Percentiles rank a stretch among this genome's conserved stretches.
Evolutionary conservation across 2,329 filamentous ascomycete genomes (phyloP).

Genomic region (Amphichorda felina): DNA sequence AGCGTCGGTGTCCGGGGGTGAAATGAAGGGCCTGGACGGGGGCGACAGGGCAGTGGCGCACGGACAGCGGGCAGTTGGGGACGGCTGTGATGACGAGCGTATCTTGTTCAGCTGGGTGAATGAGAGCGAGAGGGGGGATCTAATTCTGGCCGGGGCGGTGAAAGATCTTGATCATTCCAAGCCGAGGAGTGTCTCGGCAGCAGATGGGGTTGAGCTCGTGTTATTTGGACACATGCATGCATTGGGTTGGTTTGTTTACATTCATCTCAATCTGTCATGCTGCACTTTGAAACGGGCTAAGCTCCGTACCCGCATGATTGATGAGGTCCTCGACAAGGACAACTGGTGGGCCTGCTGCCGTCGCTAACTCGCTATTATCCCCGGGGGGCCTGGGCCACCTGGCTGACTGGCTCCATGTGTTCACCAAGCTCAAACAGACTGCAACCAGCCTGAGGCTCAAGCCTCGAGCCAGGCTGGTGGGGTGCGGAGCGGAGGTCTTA

Average conservation of each 20-base stretch:
- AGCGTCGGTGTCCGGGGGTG: background rate
- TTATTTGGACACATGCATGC: no score
- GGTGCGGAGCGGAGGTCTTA: background rate
- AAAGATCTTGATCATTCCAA: background rate
- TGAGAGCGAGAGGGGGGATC: no score
- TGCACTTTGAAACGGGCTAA: background rate
- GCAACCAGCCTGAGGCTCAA: no score
- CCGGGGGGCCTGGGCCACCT: no score
- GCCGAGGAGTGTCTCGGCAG: constrained; percentile 3
- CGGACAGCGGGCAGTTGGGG: no score
- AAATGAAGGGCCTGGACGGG: constrained; percentile 1
- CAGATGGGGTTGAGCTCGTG: constrained; percentile 1
- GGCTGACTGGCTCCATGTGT: no score
- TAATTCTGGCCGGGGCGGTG: no score
- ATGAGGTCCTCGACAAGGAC: constrained; percentile 1
- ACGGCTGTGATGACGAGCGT: no score
- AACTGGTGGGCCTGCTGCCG: background rate
- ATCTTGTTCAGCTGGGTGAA: no score
- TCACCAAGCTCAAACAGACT: no score
- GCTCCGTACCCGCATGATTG: background rate
- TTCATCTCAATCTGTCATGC: background rate
- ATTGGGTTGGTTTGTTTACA: background rate
- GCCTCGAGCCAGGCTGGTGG: no score
- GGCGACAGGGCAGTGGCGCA: background rate
- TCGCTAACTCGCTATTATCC: no score